Base-by-base conservation (phyloP, 2,329 filamentous ascomycete genomes). In the Monascus ruber region DNA sequence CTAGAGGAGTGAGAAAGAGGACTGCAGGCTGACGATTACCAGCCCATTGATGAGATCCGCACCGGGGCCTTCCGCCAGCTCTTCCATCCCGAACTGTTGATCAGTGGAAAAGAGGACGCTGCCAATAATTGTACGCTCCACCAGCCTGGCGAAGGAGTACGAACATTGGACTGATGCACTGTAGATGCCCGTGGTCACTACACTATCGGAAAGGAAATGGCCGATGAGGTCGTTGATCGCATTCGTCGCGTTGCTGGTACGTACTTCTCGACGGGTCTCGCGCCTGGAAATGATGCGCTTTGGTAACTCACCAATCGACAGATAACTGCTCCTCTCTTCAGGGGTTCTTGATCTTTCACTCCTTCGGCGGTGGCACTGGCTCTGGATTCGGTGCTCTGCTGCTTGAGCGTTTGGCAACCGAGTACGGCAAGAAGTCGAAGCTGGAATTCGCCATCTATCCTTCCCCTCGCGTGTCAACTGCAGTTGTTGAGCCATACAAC, bases 401-500 rank as follows among this genome's bases (percentile, higher is more conserved):
- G 44, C 67, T 81, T 36, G 77, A 81, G 59, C 74, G 75, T 48
- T 69, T 81, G 39, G 73, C 76, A 36, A 71, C 72, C 49, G 76
- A 80, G 54, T 81, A 78, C 54, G 74, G 73, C 60, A 80, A 80
- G 69, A 81, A 81, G 65, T 77, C 69, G 53, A 81, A 81, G 66
- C 72, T 81, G 39, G 77, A 81, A 54, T 81, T 81, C 53, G 69
- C 76, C 43, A 72, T 81, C 40, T 81, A 81, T 59, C 77, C 77
- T 40, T 73, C 77, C 40, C 77, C 77, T 36, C 72, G 73, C 47
- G 73, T 79, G 39, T 75, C 75, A 17, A 80, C 75, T 38, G 76
- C 77, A n/a, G 75, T 81, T 31, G 77, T 81, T 29, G 77, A 81
- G 63, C 77, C 77, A 3, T 81, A 81, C 64, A 81, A 81, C 50